phyloP scores from a whole-genome alignment of 352 stramenopile species.

The Pythium dissotocum region DNA sequence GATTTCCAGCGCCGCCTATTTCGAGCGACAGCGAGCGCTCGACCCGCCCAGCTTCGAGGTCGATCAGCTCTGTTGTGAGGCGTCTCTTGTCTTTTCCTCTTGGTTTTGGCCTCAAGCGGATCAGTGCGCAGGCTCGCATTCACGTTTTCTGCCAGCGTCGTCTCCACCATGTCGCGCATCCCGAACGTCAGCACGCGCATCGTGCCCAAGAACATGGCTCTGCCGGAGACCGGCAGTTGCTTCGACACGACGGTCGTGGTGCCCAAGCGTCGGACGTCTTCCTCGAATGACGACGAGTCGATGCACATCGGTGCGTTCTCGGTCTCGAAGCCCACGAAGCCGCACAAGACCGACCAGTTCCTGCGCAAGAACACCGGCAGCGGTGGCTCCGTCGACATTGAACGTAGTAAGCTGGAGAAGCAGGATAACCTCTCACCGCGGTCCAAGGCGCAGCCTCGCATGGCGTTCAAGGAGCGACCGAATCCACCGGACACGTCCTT shows the following conservation, averaged over 20 bases:
- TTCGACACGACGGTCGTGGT: conserved; percentile 91
- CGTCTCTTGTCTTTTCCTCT: background rate
- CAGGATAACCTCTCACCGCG: conserved; percentile 50
- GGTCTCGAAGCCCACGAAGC: conserved; percentile 85
- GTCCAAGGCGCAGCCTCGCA: conserved; percentile 47
- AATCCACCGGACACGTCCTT: conserved; percentile 94
- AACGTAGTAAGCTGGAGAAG: conserved; percentile 53
- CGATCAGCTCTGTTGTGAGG: background rate
- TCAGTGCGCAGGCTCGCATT: conserved; percentile 9
- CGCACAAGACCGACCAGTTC: conserved; percentile 87
- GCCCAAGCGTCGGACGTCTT: conserved; percentile 66
- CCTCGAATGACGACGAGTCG: conserved; percentile 69
- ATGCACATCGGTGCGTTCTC: conserved; percentile 88
- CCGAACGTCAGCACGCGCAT: conserved; percentile 84
- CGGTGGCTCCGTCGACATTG: conserved; percentile 79
- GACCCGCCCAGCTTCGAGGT: conserved; percentile 3
- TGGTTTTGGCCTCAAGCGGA: background rate
- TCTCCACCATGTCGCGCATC: conserved; percentile 62
- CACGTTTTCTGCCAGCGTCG: conserved; percentile 21
- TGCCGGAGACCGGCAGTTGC: conserved; percentile 92
- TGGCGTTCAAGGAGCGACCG: conserved; percentile 90
- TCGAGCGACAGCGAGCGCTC: background rate
- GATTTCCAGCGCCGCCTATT: background rate
- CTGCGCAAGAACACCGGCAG: conserved; percentile 90
- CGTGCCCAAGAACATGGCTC: conserved; percentile 67